phyloP scores from a whole-genome alignment of 768 basidiomycete species.

The Agrocybe chaxingu region DNA sequence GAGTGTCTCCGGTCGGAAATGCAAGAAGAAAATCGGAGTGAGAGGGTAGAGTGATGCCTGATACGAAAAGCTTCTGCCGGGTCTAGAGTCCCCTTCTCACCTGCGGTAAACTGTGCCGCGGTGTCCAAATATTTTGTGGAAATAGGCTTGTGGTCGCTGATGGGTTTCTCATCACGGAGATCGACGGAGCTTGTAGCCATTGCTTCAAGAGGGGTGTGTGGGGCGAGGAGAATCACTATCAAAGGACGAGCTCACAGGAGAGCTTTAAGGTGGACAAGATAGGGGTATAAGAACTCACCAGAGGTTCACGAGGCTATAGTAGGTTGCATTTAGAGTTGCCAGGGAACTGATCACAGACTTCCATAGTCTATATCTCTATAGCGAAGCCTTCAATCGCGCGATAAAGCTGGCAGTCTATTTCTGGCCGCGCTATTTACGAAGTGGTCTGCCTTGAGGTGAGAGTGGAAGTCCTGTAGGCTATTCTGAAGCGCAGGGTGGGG shows the following conservation, averaged over 20 bases:
- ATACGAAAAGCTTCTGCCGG: conserved; percentile 50
- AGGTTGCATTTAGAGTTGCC: too few relatives aligned
- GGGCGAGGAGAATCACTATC: conserved; percentile 19
- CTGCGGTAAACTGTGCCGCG: conserved; percentile 54
- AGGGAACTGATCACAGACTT: too few relatives aligned
- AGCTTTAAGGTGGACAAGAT: too few relatives aligned
- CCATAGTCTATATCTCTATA: too few relatives aligned
- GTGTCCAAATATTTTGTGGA: conserved; percentile 55
- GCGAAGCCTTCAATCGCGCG: too few relatives aligned
- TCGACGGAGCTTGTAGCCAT: conserved; percentile 35
- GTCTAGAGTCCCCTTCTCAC: conserved; percentile 40
- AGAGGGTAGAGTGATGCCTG: conserved; percentile 30
- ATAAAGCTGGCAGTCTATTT: too few relatives aligned
- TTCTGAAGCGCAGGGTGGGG: too few relatives aligned
- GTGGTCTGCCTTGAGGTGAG: too few relatives aligned
- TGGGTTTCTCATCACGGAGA: conserved; percentile 34
- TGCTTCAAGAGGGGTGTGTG: conserved; percentile 36
- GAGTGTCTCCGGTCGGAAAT: neutral
- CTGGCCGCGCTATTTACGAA: too few relatives aligned
- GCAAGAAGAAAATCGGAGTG: neutral
- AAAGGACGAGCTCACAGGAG: neutral
- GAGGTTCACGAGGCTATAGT: too few relatives aligned
- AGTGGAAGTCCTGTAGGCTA: too few relatives aligned
- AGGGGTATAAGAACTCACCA: too few relatives aligned
- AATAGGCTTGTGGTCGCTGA: conserved; percentile 29